Conservation (phyloP, 2,329 filamentous ascomycete genomes). For the Venturia carpophila region DNA sequence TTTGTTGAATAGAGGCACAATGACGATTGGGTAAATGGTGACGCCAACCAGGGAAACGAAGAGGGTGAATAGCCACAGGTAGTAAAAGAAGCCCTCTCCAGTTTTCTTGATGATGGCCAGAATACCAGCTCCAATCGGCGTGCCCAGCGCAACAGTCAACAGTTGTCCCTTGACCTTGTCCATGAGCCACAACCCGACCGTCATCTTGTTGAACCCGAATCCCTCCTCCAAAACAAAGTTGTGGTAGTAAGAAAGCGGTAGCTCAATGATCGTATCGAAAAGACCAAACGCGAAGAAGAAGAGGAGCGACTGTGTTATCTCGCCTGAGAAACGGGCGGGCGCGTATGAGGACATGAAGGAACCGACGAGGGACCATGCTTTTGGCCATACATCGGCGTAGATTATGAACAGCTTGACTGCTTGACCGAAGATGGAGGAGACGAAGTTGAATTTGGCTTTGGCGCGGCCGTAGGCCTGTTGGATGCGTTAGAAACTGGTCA, state of each 20-base stretch:
- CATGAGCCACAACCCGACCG: slow-evolving; percentile 73
- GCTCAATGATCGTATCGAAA: slow-evolving; percentile 67
- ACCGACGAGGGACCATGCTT: slow-evolving; percentile 80
- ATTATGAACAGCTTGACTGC: slow-evolving; percentile 84
- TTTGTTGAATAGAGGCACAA: slow-evolving; percentile 96
- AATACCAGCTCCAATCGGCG: slow-evolving; percentile 86
- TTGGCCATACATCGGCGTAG: slow-evolving; percentile 82
- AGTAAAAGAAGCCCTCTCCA: slow-evolving; percentile 93
- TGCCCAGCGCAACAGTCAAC: slow-evolving; percentile 68
- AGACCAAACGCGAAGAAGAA: slow-evolving; percentile 85
- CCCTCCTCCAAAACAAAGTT: slow-evolving; percentile 94
- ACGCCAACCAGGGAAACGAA: slow-evolving; percentile 89
- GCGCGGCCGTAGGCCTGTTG: slow-evolving; percentile 78
- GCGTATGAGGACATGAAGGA: slow-evolving; percentile 58
- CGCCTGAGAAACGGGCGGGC: slow-evolving; percentile 73
- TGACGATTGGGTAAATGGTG: slow-evolving; percentile 89
- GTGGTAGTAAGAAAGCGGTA: slow-evolving; percentile 82
- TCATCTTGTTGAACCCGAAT: slow-evolving; percentile 99
- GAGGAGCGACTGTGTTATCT: slow-evolving; percentile 87
- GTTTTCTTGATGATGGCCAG: slow-evolving; percentile 91
- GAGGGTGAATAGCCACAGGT: slow-evolving; percentile 89
- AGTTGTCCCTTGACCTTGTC: slow-evolving; percentile 89
- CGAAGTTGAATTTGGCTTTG: slow-evolving; percentile 82
- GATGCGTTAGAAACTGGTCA: neutral
- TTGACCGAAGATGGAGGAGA: slow-evolving; percentile 75